Evolutionary conservation across 805 yeast species (phyloP).

Genomic region (Candida corydali): DNA sequence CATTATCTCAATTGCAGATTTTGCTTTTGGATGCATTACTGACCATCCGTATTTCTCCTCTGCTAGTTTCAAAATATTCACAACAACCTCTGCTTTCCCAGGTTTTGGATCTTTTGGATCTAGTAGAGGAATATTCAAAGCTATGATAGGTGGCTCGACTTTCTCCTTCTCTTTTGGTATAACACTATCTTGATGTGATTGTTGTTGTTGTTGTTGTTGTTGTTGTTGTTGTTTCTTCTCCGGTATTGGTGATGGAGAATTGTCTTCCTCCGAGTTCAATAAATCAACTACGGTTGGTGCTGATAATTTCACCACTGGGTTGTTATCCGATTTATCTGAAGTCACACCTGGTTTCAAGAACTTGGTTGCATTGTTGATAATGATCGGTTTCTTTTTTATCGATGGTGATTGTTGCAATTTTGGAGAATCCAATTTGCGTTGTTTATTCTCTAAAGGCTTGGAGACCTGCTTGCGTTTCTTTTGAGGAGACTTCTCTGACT

Average conservation of each 20-base stretch:
- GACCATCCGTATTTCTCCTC: conserved; percentile 85
- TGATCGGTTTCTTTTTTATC: conserved; percentile 6
- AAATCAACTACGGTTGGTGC: conserved; percentile 20
- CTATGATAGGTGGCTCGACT: conserved; percentile 44
- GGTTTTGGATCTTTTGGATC: conserved; percentile 46
- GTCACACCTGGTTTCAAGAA: conserved; percentile 15
- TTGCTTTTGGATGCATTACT: conserved; percentile 61
- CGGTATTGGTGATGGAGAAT: conserved; percentile 8
- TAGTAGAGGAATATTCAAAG: conserved; percentile 49
- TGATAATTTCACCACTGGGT: conserved; percentile 14
- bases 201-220: conserved; percentile 11
- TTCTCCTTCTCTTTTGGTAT: conserved; percentile 20
- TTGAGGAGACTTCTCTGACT: conserved; percentile 13
- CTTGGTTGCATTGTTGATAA: conserved; percentile 6
- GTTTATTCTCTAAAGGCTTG: conserved; percentile 5
- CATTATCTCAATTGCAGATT: conserved; percentile 51
- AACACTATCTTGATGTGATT: conserved; percentile 10
- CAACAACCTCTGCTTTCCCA: conserved; percentile 59
- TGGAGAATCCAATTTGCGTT: conserved; percentile 3
- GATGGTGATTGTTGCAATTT: conserved; percentile 5
- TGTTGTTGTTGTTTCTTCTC: conserved; percentile 12
- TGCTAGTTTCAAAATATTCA: conserved; percentile 68
- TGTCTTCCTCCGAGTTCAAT: conserved; percentile 11
- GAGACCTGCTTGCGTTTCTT: conserved; percentile 15
- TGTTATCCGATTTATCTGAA: conserved; percentile 13